Base-by-base conservation (phyloP, 768 basidiomycete genomes). In the Serpula lacrymans region DNA sequence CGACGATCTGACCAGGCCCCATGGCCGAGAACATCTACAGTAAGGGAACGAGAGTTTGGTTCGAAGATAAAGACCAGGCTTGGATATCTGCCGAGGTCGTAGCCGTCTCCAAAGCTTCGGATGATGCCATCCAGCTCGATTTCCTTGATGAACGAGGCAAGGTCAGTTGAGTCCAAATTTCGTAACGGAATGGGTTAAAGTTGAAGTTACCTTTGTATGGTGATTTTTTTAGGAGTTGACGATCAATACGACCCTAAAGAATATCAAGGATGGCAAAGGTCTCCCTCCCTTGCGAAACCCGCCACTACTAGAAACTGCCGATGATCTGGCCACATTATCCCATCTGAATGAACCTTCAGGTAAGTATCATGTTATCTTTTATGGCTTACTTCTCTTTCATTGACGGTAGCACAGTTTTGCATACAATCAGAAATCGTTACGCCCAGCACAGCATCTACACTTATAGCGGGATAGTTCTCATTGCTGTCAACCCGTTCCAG, bases 401-500 rank as follows among this genome's bases (percentile, higher is more conserved):
- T 27, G 34, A 39, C 32, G 17, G 24, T 18, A 34, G 32, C 49
- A 16, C 51, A 95, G 95, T 99, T 22, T 75, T 99, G 20, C 94
- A 99, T 59, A 95, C 95, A 32, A 97, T 99, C 53, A 83, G 88
- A 26, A 94, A 94, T 64, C 88, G 95, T 53, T 99, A 99, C 69
- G 88, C 85, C 24, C 88, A 93, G 51, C 95, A 95, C 63, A 90
- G 89, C 60, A 98, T 98, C 54, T 99, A 98, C 59, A 98, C 96
- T 23, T 99, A 98, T 69, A 94, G 90, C 48, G 96, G 96, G 52
- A 99, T 98, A 51, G 95, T 98, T 46, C 80, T 99, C 50, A 96
- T 99, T 60, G 96, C 96, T 39, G 84, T 99, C 69, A 99, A 99
- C 66, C 96, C 96, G 34, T 99, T 99, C 66, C 89, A 94, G 66